Conservation (phyloP, 352 stramenopile species). For the Phytophthora capsici region DNA sequence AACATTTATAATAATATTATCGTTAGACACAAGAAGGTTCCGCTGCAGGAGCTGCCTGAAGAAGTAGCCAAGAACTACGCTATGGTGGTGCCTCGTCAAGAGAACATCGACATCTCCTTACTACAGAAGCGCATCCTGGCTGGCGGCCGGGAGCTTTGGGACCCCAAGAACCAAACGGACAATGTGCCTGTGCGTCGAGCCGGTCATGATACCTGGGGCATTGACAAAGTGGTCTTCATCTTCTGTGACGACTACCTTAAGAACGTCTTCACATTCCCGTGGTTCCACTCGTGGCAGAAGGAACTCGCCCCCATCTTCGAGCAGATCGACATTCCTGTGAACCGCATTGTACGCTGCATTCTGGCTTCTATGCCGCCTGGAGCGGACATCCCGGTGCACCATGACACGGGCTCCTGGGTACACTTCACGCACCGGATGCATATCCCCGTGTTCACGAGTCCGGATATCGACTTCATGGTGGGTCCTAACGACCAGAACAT, state of each 20-base stretch:
- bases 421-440: slow-evolving; percentile 96
- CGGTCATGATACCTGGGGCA: slow-evolving; percentile 98
- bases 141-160: slow-evolving; percentile 62
- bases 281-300: slow-evolving; percentile 87
- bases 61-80: slow-evolving; percentile 43
- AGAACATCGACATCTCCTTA: slow-evolving; percentile 65
- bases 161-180: slow-evolving; percentile 68
- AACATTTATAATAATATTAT: neutral
- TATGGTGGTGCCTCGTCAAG: slow-evolving; percentile 67
- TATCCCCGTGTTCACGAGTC: slow-evolving; percentile 94
- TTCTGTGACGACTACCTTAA: slow-evolving; percentile 99
- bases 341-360: slow-evolving; percentile 94
- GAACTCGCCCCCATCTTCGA: slow-evolving; percentile 91
- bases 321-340: slow-evolving; percentile 84
- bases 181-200: slow-evolving; percentile 94
- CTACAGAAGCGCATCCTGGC: slow-evolving; percentile 66
- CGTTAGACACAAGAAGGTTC: slow-evolving; percentile 76
- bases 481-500: slow-evolving; percentile 87
- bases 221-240: slow-evolving; percentile 98
- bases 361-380: slow-evolving; percentile 95
- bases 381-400: slow-evolving; percentile 95
- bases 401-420: slow-evolving; percentile 98
- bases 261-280: slow-evolving; percentile 95
- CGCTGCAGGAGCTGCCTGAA: slow-evolving; percentile 60
- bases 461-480: slow-evolving; percentile 80